Evolutionary conservation across 2,329 filamentous ascomycete genomes (phyloP).

Genomic region (Epicoccum sorghinum): DNA sequence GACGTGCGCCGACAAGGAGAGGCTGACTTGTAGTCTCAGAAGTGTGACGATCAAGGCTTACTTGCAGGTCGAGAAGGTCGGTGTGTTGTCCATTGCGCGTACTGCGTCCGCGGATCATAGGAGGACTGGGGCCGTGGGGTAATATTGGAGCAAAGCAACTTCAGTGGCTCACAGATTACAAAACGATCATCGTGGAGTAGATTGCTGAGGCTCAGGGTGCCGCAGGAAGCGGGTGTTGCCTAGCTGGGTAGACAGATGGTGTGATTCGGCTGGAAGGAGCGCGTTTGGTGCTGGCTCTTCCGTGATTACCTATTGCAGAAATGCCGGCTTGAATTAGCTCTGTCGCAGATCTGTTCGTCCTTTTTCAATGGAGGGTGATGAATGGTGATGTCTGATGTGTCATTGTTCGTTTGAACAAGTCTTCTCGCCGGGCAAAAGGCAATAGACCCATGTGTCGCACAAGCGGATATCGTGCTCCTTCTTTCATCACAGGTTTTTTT

Average conservation of each 20-base stretch:
- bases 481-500: not conserved
- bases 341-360: not conserved
- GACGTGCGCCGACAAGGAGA: not conserved
- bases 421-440: not conserved
- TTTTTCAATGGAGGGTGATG: not conserved
- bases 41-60: constrained; percentile 9
- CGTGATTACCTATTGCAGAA: not conserved
- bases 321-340: not conserved
- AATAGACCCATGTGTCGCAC: not conserved
- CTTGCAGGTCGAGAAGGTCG: constrained; percentile 2
- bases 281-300: not conserved
- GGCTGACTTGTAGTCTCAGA: not conserved
- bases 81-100: constrained; percentile 12
- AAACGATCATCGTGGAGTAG: not conserved
- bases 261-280: constrained; percentile 1
- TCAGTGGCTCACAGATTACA: not conserved
- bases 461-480: not conserved
- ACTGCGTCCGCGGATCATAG: constrained; percentile 7
- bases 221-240: not conserved
- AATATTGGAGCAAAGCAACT: constrained; percentile 6
- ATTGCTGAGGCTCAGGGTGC: not conserved
- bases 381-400: not conserved
- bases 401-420: constrained; percentile 1
- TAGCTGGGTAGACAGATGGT: not conserved
- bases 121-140: constrained; percentile 10